Conservation (phyloP, 768 basidiomycete species). For the Crassisporium funariophilum region DNA sequence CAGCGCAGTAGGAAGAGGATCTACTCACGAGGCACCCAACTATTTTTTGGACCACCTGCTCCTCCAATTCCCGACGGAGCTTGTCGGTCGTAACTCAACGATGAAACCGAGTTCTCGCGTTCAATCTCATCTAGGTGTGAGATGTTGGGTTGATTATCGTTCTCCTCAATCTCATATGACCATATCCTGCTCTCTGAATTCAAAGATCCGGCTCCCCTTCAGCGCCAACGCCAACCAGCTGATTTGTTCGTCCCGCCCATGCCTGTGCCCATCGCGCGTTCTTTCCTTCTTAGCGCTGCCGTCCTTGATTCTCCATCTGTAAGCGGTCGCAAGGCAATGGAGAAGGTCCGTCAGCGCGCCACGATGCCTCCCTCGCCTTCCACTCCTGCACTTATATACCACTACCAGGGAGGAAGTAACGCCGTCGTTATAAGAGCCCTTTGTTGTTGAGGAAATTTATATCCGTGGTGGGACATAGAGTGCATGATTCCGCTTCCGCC, state of each 20-base stretch:
- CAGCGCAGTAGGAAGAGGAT: not conserved
- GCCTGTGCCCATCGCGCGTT: not conserved
- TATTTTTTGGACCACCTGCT: too few relatives aligned
- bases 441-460: slow-evolving; percentile 9
- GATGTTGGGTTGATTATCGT: slow-evolving; percentile 70
- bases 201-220: slow-evolving; percentile 18
- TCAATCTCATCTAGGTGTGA: slow-evolving; percentile 64
- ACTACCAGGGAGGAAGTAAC: not conserved
- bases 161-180: too few relatives aligned
- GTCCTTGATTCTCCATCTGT: too few relatives aligned
- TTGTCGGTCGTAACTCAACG: slow-evolving; percentile 57
- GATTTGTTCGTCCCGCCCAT: not conserved
- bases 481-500: slow-evolving; percentile 10
- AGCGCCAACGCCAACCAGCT: slow-evolving; percentile 7
- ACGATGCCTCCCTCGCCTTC: slow-evolving; percentile 2
- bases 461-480: slow-evolving; percentile 5
- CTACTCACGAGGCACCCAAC: slow-evolving; percentile 70
- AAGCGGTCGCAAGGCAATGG: too few relatives aligned
- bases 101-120: slow-evolving; percentile 55
- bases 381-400: not conserved
- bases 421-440: slow-evolving; percentile 11
- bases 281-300: not conserved
- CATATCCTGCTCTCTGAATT: slow-evolving; percentile 17
- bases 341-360: not conserved
- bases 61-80: slow-evolving; percentile 61